phyloP scores from a whole-genome alignment of 2,329 filamentous ascomycete species.

The Alternaria viburni region DNA sequence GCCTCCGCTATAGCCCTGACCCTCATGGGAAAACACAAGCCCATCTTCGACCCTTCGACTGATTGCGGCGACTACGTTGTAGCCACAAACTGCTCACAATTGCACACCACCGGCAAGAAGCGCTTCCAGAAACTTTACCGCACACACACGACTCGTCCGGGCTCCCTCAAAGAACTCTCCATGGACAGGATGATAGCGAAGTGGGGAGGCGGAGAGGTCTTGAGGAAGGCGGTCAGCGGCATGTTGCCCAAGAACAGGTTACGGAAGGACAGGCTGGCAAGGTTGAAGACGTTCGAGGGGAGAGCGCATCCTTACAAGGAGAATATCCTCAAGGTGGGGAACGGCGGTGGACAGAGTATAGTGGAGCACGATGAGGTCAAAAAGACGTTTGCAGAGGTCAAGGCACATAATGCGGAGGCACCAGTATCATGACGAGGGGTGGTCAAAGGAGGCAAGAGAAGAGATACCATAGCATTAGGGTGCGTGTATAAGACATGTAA shows the following conservation, averaged over 20 bases:
- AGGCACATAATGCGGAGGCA: slow-evolving; percentile 18
- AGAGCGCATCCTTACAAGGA: slow-evolving; percentile 86
- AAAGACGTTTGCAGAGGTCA: slow-evolving; percentile 40
- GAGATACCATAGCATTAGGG: neutral
- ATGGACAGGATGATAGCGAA: slow-evolving; percentile 97
- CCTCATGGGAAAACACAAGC: slow-evolving; percentile 99
- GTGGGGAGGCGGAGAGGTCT: slow-evolving; percentile 88
- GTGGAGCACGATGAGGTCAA: slow-evolving; percentile 47
- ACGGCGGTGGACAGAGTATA: slow-evolving; percentile 43
- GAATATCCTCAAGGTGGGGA: slow-evolving; percentile 77
- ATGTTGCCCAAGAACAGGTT: slow-evolving; percentile 98
- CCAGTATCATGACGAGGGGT: slow-evolving; percentile 24
- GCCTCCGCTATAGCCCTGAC: slow-evolving; percentile 85
- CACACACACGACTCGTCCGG: slow-evolving; percentile 88
- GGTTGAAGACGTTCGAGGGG: slow-evolving; percentile 97
- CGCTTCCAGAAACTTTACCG: slow-evolving; percentile 95
- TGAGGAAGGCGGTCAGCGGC: slow-evolving; percentile 89
- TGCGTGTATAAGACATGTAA: neutral
- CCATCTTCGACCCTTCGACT: slow-evolving; percentile 94
- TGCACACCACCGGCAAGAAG: slow-evolving; percentile 91
- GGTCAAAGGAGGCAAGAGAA: neutral
- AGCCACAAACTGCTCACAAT: slow-evolving; percentile 83
- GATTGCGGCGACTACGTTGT: slow-evolving; percentile 99
- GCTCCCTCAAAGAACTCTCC: slow-evolving; percentile 82
- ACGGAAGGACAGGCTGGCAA: slow-evolving; percentile 82